These are phyloP conservation scores for Hordeum pubiflorum DNA, from an alignment of 202 grass and related monocot species.

Conservation along the genomic window DNA sequence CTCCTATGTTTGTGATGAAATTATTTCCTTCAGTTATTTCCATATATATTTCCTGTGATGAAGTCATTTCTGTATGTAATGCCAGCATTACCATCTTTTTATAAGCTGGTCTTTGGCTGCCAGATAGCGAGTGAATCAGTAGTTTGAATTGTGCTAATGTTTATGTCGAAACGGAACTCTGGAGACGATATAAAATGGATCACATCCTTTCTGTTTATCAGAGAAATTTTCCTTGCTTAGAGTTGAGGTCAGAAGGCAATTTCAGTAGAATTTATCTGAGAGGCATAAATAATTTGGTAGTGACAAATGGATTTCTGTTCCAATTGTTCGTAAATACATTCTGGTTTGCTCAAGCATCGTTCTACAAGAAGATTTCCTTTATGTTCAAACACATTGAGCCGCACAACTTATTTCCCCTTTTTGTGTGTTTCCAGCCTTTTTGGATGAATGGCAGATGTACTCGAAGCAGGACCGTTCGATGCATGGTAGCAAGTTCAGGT, in stretches of 20 bases:
- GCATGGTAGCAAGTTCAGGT: conserved; percentile 54
- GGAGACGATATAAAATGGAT: neutral
- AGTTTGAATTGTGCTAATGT: neutral
- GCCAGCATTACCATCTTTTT: neutral
- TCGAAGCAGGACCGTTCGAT: conserved; percentile 33
- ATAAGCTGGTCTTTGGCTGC: neutral
- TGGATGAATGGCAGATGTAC: conserved; percentile 24
- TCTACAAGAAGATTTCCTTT: neutral
- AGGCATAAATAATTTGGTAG: neutral
- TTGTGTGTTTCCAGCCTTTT: conserved; percentile 35
- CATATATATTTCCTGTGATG: neutral
- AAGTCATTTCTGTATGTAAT: neutral
- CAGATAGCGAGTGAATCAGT: neutral
- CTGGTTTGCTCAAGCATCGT: neutral
- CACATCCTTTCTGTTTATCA: neutral
- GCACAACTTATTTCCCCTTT: neutral
- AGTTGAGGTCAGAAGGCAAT: neutral
- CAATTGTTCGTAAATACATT: neutral
- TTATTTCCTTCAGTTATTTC: neutral
- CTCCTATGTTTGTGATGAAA: neutral
- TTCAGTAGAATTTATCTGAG: neutral
- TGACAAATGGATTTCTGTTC: neutral
- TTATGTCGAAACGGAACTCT: neutral
- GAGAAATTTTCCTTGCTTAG: neutral
- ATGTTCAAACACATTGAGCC: neutral